These are phyloP conservation scores for Bjerkandera adusta DNA, from an alignment of 1,284 basidiomycete species.

Conservation along the genomic window DNA sequence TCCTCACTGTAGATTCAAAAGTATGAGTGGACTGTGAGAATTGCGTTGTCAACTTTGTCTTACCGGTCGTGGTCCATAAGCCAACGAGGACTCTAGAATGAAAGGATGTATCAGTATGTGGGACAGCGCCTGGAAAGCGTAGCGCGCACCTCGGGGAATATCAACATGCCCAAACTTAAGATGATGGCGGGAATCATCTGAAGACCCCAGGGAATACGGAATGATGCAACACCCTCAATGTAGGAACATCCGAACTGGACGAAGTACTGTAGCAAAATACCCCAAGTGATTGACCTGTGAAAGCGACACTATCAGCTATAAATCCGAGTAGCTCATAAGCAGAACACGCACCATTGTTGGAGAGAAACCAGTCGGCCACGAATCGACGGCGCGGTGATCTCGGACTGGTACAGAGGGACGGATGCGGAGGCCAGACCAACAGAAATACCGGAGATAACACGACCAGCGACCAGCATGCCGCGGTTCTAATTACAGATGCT, in stretches of 20 bases:
- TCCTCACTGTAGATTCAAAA: no score
- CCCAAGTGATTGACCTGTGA: constrained; percentile 69
- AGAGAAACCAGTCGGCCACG: constrained; percentile 75
- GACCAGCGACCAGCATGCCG: constrained; percentile 47
- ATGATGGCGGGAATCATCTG: constrained; percentile 76
- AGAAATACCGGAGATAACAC: constrained; percentile 41
- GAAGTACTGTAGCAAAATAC: constrained; percentile 74
- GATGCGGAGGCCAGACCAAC: constrained; percentile 39
- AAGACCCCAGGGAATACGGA: constrained; percentile 78
- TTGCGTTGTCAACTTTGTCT: no score
- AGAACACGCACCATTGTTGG: constrained; percentile 80
- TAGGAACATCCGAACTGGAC: constrained; percentile 75
- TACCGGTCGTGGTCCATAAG: constrained; percentile 62
- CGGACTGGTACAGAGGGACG: constrained; percentile 56
- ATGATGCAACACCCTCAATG: constrained; percentile 65
- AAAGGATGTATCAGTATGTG: constrained; percentile 1
- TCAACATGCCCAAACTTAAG: constrained; percentile 64
- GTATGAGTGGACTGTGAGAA: no score
- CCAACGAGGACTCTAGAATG: constrained; percentile 59
- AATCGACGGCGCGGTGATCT: constrained; percentile 66
- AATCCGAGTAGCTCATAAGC: neutral
- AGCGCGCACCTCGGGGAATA: constrained; percentile 54
- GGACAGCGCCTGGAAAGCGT: neutral
- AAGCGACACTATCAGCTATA: neutral
- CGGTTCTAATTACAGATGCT: constrained; percentile 43